These are phyloP conservation scores for Fusarium pininemorale DNA, from an alignment of 2,329 filamentous ascomycete genomes.

Conservation along the genomic window DNA sequence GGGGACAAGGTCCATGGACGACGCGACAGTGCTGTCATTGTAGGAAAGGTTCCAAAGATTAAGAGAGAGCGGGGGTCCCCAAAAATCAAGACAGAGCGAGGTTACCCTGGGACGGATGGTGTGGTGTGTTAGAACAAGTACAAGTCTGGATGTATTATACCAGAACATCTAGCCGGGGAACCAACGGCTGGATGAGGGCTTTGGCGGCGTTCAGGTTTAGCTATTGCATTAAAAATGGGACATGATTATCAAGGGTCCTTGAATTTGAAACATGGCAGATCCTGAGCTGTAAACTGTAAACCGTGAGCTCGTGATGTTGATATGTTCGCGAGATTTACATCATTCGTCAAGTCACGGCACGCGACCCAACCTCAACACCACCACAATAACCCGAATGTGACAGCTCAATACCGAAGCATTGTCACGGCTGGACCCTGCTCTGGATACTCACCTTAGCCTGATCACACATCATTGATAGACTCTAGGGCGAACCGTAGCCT, in stretches of 20 bases:
- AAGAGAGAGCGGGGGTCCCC: slow-evolving; percentile 3
- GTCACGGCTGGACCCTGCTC: neutral
- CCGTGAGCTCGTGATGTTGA: neutral
- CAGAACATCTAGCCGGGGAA: slow-evolving; percentile 43
- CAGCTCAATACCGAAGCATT: neutral
- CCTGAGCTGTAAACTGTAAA: slow-evolving; percentile 2
- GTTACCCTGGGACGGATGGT: neutral
- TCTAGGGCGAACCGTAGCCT: neutral
- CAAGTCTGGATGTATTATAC: slow-evolving; percentile 51
- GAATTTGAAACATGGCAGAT: slow-evolving; percentile 18
- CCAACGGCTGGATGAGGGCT: slow-evolving; percentile 44
- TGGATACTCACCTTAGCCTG: neutral
- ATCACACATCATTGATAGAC: neutral
- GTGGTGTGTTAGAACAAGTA: slow-evolving; percentile 38
- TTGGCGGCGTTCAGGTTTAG: slow-evolving; percentile 52
- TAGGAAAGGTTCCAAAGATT: neutral
- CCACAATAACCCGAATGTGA: neutral
- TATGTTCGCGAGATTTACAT: neutral
- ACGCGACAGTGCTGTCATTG: neutral
- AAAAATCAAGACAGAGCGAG: slow-evolving; percentile 1
- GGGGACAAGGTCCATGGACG: neutral
- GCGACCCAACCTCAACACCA: neutral
- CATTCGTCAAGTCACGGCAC: neutral
- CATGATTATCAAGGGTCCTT: slow-evolving; percentile 36
- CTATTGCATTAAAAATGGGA: slow-evolving; percentile 44